These are phyloP conservation scores for Chaetomium fimeti DNA, from an alignment of 495 filamentous ascomycete species.

Conservation along the genomic window DNA sequence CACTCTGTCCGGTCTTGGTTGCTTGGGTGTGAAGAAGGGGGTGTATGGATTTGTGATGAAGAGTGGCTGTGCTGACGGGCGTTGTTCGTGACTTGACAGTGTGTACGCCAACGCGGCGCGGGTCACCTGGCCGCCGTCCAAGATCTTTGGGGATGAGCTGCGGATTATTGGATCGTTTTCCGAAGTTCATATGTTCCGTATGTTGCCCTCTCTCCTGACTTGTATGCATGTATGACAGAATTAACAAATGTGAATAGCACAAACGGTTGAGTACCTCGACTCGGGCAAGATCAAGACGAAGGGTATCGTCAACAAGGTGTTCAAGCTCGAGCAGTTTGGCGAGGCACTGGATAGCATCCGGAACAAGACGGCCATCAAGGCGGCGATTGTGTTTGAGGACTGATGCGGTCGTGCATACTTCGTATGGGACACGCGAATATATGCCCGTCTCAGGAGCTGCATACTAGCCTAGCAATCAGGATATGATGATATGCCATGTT, in stretches of 20 bases:
- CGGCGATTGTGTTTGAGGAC: conserved; percentile 63
- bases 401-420: not conserved
- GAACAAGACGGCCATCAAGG: conserved; percentile 71
- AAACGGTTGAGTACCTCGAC: conserved; percentile 68
- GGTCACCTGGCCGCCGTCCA: conserved; percentile 64
- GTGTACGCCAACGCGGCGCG: conserved; percentile 61
- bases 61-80: not conserved
- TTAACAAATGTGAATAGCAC: conserved; percentile 35
- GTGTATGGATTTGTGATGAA: not conserved
- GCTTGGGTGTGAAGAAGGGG: too few species aligned
- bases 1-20: too few species aligned
- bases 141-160: conserved; percentile 63
- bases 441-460: not conserved
- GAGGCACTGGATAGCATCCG: conserved; percentile 56
- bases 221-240: not conserved
- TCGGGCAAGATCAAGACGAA: conserved; percentile 61
- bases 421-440: too few species aligned
- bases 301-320: conserved; percentile 56
- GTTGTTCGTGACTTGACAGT: not conserved
- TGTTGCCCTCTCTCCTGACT: conserved; percentile 11
- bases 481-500: not conserved
- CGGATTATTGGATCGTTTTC: conserved; percentile 69
- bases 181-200: conserved; percentile 69
- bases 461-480: not conserved
- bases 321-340: conserved; percentile 52